phyloP scores from a whole-genome alignment of 306 rosid species.

The Prunus persica region DNA sequence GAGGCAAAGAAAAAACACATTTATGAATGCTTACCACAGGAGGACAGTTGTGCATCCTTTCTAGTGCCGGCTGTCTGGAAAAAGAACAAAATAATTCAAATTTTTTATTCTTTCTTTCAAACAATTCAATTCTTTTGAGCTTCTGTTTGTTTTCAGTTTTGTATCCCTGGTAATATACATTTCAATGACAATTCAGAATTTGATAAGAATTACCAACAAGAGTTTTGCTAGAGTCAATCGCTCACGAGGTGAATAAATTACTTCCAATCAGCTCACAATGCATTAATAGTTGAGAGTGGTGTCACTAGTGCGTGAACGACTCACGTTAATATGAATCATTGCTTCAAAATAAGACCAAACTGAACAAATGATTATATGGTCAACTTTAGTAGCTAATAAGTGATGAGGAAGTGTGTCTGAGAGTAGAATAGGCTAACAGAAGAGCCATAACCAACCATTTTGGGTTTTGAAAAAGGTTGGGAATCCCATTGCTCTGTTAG shows the following conservation, averaged over 20 bases:
- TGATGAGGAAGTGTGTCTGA: background rate
- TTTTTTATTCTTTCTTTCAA: background rate
- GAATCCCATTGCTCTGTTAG: slow-evolving; percentile 22
- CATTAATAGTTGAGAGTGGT: too few relatives aligned
- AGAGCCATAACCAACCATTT: slow-evolving; percentile 21
- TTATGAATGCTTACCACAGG: slow-evolving; percentile 3
- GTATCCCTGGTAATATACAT: too few relatives aligned
- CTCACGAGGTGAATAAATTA: too few relatives aligned
- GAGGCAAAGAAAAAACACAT: background rate
- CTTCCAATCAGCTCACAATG: too few relatives aligned
- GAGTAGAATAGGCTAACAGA: background rate
- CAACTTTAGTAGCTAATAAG: background rate
- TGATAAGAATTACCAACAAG: too few relatives aligned
- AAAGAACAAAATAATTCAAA: background rate
- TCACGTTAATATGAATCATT: background rate
- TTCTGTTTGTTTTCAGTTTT: too few relatives aligned
- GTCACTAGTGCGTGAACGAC: background rate
- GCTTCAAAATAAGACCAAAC: background rate
- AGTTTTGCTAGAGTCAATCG: too few relatives aligned
- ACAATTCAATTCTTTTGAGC: background rate
- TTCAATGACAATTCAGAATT: too few relatives aligned
- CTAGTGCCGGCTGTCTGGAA: slow-evolving; percentile 7
- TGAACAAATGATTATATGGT: background rate
- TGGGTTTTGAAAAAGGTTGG: slow-evolving; percentile 22
- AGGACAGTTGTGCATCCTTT: background rate